phyloP scores from a whole-genome alignment of 2,329 filamentous ascomycete species.

The Geosmithia morbida region DNA sequence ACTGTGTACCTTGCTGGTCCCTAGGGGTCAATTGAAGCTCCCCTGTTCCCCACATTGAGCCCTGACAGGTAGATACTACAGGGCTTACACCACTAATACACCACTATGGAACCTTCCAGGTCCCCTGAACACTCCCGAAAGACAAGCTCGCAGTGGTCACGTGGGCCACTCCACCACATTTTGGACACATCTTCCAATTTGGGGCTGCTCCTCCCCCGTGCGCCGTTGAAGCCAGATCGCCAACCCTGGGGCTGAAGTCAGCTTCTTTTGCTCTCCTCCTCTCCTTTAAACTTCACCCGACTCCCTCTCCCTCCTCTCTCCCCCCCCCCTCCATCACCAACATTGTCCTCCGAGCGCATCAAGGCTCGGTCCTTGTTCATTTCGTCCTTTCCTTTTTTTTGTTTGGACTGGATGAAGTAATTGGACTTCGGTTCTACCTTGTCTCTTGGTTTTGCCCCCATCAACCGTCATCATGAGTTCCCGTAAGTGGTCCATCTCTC shows the following conservation, averaged over 20 bases:
- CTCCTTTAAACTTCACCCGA: slow-evolving; percentile 15
- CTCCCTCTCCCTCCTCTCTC: slow-evolving; percentile 5
- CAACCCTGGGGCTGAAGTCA: slow-evolving; percentile 8
- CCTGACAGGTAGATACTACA: too few species aligned
- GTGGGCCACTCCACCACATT: slow-evolving; percentile 15
- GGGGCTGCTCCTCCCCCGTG: slow-evolving; percentile 5
- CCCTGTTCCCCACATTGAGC: too few species aligned
- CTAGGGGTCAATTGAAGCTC: too few species aligned
- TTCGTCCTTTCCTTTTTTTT: slow-evolving; percentile 15
- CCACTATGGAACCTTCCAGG: too few species aligned
- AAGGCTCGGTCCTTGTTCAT: slow-evolving; percentile 18
- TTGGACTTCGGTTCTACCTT: slow-evolving; percentile 18
- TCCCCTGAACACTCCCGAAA: not conserved
- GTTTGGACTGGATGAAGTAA: slow-evolving; percentile 20
- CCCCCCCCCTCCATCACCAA: slow-evolving; percentile 10
- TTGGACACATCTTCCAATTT: slow-evolving; percentile 30
- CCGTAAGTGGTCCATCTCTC: slow-evolving; percentile 24
- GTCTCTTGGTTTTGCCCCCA: slow-evolving; percentile 11
- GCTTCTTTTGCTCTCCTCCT: slow-evolving; percentile 10
- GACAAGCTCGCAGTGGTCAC: slow-evolving; percentile 1
- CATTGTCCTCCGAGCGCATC: slow-evolving; percentile 17
- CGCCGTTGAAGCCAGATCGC: slow-evolving; percentile 27
- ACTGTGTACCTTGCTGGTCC: too few species aligned
- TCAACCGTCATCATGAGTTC: slow-evolving; percentile 35
- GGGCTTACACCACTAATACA: too few species aligned